Evolutionary conservation across 306 rosid genomes (phyloP).

Genomic region (Prunus padus): DNA sequence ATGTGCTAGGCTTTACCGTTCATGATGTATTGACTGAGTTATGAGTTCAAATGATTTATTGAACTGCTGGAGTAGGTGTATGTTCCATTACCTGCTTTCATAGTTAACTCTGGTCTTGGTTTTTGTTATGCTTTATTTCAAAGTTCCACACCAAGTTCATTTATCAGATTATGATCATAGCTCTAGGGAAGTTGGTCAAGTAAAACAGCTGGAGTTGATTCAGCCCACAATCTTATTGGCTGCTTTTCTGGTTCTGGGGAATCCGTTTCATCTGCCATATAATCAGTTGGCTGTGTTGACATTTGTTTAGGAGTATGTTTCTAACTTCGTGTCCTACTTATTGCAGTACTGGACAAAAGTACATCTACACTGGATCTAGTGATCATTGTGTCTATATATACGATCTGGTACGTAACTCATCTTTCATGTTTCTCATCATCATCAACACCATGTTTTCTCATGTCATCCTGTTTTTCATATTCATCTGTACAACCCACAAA

Average conservation of each 20-base stretch:
- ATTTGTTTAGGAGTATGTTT: background rate
- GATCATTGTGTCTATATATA: conserved; percentile 69
- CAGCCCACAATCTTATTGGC: background rate
- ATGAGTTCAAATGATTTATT: background rate
- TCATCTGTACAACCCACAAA: background rate
- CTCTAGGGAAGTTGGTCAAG: background rate
- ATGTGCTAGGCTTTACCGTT: background rate
- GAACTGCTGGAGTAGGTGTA: background rate
- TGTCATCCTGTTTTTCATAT: background rate
- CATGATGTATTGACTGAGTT: background rate
- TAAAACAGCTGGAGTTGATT: background rate
- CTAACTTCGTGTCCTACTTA: background rate
- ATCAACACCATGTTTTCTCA: background rate
- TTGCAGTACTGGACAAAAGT: conserved; percentile 63
- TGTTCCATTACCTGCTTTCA: background rate
- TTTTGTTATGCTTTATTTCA: background rate
- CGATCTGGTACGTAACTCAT: conserved; percentile 65
- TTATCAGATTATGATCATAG: background rate
- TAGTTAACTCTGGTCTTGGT: background rate
- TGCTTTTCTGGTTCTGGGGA: background rate
- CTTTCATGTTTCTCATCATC: background rate
- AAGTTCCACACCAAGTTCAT: background rate
- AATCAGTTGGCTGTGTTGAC: background rate
- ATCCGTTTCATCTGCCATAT: background rate
- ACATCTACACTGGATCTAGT: conserved; percentile 91